A percentile compares a stretch with the other conserved stretches of the same genome.
These are phyloP conservation scores for Ensete glaucum DNA, from an alignment of 176 grass and related monocot species.

Conservation along the genomic window DNA sequence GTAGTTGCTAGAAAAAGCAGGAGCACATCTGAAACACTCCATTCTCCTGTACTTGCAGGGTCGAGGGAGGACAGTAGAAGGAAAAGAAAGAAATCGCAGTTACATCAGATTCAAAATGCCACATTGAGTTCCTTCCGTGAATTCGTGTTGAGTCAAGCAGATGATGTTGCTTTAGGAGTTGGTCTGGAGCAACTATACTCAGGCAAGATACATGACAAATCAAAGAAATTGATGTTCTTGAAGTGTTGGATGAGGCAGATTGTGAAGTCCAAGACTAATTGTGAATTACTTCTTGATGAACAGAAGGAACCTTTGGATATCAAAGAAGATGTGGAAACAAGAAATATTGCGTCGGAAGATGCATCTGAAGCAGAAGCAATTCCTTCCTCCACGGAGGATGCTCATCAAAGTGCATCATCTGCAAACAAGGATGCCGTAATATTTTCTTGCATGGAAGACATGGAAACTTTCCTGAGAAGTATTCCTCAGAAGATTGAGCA, in stretches of 20 bases:
- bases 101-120: constrained; percentile 41
- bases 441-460: constrained; percentile 52
- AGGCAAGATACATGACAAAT: constrained; percentile 33
- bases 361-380: constrained; percentile 29
- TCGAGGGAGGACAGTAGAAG: constrained; percentile 34
- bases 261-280: constrained; percentile 28
- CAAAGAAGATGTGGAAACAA: constrained; percentile 45
- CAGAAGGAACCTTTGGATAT: constrained; percentile 15
- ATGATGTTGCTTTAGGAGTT: constrained; percentile 30
- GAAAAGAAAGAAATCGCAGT: constrained; percentile 46
- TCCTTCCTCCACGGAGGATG: constrained; percentile 3
- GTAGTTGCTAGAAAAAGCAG: constrained; percentile 3
- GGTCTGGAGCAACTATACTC: constrained; percentile 77
- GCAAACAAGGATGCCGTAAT: constrained; percentile 15
- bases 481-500: constrained; percentile 82
- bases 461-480: constrained; percentile 54
- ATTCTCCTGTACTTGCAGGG: constrained; percentile 10
- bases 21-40: neutral
- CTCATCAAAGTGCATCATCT: constrained; percentile 11
- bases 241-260: constrained; percentile 94
- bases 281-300: constrained; percentile 21
- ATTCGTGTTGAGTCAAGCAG: constrained; percentile 33
- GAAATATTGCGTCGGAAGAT: constrained; percentile 31
- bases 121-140: constrained; percentile 44
- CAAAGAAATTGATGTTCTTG: constrained; percentile 76